Evolutionary conservation across 352 stramenopile genomes (phyloP).

Genomic region (Globisporangium cederbergense): DNA sequence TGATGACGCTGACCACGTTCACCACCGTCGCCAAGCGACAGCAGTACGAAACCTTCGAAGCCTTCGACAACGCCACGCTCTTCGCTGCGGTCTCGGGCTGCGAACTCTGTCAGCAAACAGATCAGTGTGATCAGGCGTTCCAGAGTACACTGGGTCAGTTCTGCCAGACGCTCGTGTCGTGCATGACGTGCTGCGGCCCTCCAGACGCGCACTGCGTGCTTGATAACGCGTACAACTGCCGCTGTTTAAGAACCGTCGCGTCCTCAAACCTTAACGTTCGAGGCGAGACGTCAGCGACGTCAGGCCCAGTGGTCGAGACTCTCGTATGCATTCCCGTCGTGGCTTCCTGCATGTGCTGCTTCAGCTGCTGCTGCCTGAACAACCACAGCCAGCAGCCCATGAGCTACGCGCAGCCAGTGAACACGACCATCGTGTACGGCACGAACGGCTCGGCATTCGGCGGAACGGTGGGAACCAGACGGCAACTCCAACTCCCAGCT

Average conservation of each 20-base stretch:
- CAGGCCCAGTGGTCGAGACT: constrained; percentile 25
- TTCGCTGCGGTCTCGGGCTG: constrained; percentile 52
- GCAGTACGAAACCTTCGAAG: constrained; percentile 20
- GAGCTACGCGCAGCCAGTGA: constrained; percentile 29
- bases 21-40: neutral
- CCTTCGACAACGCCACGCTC: constrained; percentile 33
- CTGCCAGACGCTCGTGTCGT: constrained; percentile 49
- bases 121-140: constrained; percentile 59
- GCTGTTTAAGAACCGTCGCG: constrained; percentile 35
- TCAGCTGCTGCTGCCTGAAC: constrained; percentile 44
- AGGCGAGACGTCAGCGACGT: constrained; percentile 21
- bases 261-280: constrained; percentile 14
- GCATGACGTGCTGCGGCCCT: constrained; percentile 61
- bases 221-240: constrained; percentile 53
- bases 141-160: constrained; percentile 58
- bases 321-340: constrained; percentile 25
- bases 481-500: constrained; percentile 21
- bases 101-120: constrained; percentile 51
- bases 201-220: constrained; percentile 46
- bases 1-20: neutral
- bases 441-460: constrained; percentile 32
- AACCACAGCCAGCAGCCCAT: constrained; percentile 18
- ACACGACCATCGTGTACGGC: constrained; percentile 4
- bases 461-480: constrained; percentile 15
- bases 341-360: constrained; percentile 32